Base-by-base conservation (phyloP, 768 basidiomycete species). In the Russula lepida region DNA sequence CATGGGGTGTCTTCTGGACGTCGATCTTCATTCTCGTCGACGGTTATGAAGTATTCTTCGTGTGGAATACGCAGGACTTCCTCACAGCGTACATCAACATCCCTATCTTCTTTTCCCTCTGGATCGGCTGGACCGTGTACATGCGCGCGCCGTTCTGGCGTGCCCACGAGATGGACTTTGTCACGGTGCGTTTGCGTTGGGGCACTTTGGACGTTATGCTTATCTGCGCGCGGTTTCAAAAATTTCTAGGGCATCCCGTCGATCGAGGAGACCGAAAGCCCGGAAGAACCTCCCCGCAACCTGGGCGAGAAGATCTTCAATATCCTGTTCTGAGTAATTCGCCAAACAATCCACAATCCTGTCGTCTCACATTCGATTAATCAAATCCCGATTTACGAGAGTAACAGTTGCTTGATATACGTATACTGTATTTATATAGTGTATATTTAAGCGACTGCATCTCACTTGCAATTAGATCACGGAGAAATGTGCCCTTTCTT, bases 1-100 rank as follows among this genome's bases (percentile, higher is more conserved):
- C 81, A 70, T 88, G 87, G 82, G 88, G 84, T 25, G 73, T 86
- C 50, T 79, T 81, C 71, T 86, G 87, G 83, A 82, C 78, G 13
- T 51, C 73, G 2, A 67, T 88, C 67, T 84, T 86, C 72, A 84
- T 83, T 69, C 73, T 81, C 72, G 72, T 82, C 70, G 80, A 76
- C 67, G 81, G 81, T 7, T 78, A 80, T 67, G 69, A 73, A 9
- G 83, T 87, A 28, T 89, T 88, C 76, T 89, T 81, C 74, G 58
- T 75, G 56, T 88, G 84, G 74, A 79, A 77, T 59, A 76, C 79
- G 8, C 70, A 81, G 2, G 73, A 70, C 56, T 89, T 83, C 72
- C 68, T 82, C 62, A 76, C 72, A 59, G 67, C 77, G 59, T 83
- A 74, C 79, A 65, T 66, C 50, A 66, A 66, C 47, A 58, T 66